These are phyloP conservation scores for Lecanicillium sp. DNA, from an alignment of 2,329 filamentous ascomycete genomes.

Conservation along the genomic window DNA sequence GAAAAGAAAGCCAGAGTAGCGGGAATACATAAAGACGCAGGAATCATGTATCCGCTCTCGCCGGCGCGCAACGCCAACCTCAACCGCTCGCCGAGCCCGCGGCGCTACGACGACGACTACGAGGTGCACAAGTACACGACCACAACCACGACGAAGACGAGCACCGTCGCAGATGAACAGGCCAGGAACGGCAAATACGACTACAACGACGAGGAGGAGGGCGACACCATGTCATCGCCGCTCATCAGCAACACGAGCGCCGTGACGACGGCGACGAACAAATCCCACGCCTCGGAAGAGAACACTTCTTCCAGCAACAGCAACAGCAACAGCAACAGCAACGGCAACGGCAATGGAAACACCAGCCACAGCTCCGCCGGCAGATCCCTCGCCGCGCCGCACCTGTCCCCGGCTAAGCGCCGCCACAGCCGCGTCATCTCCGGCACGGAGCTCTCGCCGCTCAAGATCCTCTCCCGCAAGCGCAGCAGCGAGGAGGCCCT, in stretches of 20 bases:
- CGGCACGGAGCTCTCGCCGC: slow-evolving; percentile 50
- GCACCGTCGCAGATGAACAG: slow-evolving; percentile 17
- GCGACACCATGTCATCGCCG: slow-evolving; percentile 29
- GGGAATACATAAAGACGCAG: background rate
- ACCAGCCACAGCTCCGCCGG: background rate
- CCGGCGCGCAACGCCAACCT: slow-evolving; percentile 32
- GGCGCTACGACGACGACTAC: slow-evolving; percentile 29
- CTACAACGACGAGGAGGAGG: background rate
- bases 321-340: background rate
- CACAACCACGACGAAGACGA: slow-evolving; percentile 17
- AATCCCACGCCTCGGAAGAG: background rate
- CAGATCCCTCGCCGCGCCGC: background rate
- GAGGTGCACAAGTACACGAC: slow-evolving; percentile 27
- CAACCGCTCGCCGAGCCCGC: slow-evolving; percentile 28
- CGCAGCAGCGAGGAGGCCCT: slow-evolving; percentile 23
- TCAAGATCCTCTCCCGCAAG: slow-evolving; percentile 42
- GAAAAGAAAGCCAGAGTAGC: background rate
- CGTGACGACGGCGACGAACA: slow-evolving; percentile 22
- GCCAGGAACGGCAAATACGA: background rate
- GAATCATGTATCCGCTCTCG: slow-evolving; percentile 35
- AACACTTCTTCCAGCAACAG: background rate
- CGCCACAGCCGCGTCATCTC: slow-evolving; percentile 52
- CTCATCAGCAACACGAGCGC: slow-evolving; percentile 41
- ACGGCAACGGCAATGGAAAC: background rate
- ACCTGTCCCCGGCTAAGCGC: slow-evolving; percentile 37